Evolutionary conservation across 805 yeast species (phyloP).

Genomic region (Yarrowia sp.): DNA sequence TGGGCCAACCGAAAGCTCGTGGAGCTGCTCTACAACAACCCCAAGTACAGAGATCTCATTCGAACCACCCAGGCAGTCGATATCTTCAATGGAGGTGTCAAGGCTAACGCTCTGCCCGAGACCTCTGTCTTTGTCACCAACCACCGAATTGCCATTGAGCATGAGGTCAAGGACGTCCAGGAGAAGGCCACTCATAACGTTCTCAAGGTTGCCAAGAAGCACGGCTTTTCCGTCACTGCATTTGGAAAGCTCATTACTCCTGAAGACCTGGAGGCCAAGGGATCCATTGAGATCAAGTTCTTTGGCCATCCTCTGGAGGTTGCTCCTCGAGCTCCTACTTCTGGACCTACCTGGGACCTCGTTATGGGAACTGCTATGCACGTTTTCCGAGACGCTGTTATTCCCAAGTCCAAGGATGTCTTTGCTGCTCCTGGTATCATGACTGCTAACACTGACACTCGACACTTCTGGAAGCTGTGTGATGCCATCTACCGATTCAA

Average conservation of each 20-base stretch:
- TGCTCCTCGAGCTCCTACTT: slow-evolving; percentile 49
- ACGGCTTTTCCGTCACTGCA: slow-evolving; percentile 49
- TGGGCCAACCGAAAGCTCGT: slow-evolving; percentile 27
- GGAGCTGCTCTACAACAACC: slow-evolving; percentile 10
- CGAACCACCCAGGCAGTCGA: slow-evolving; percentile 69
- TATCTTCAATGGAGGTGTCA: slow-evolving; percentile 67
- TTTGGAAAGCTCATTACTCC: slow-evolving; percentile 36
- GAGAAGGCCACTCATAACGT: slow-evolving; percentile 44
- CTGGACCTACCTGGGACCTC: slow-evolving; percentile 46
- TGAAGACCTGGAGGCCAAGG: slow-evolving; percentile 33
- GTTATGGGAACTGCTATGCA: slow-evolving; percentile 61
- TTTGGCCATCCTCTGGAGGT: slow-evolving; percentile 42
- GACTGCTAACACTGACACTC: slow-evolving; percentile 70
- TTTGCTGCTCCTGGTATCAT: slow-evolving; percentile 57
- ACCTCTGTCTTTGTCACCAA: slow-evolving; percentile 53
- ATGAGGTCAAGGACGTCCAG: slow-evolving; percentile 46
- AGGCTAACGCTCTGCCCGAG: slow-evolving; percentile 77
- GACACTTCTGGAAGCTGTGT: slow-evolving; percentile 59
- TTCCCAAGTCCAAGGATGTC: slow-evolving; percentile 39
- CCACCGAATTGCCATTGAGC: slow-evolving; percentile 62
- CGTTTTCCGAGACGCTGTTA: slow-evolving; percentile 51
- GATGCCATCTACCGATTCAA: slow-evolving; percentile 58
- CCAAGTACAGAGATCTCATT: slow-evolving; percentile 37
- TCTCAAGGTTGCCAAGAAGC: slow-evolving; percentile 46
- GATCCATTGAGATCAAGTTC: slow-evolving; percentile 3